Base-by-base conservation (phyloP, 176 grass and related monocot species). In the Zoysia japonica region DNA sequence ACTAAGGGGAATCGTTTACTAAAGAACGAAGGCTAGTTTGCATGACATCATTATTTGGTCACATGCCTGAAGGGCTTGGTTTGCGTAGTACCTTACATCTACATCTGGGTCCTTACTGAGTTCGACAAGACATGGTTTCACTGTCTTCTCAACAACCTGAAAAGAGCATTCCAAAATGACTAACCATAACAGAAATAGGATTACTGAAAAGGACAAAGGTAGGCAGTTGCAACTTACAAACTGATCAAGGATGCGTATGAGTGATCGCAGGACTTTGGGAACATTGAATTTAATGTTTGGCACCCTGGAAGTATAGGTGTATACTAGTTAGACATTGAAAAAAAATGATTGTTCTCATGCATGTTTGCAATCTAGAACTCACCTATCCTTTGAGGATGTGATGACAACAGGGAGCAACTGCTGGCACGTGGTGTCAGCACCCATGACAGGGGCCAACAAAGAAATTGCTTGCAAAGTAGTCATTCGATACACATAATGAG, bases 251-350 rank as follows among this genome's bases (percentile, higher is more conserved):
- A 91, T 87, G 60, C 87, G 87, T 79, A 91, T 14, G 19, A 95
- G 81, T 28, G 87, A 88, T 45, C 89, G 87, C 37, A 94, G 50
- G 55, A 95, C 89, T 83, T 94, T 95, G 35, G 92, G 89, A 53
- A 91, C 86, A 67, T 94, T 94, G 81, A 94, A 94, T 51, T 94
- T 94, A 67, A 94, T 91, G 78, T 91, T 95, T 52, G 92, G 92
- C 13, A 95, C 92, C 82, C 92, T 95, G 63, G 16, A 52, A 83
- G 38, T 15, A 37, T 43, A 62, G 2, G n/a, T 5, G 28, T 0
- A 5, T 60, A 38, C 60, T 8, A 77, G 17, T 51, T 10, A 69
- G 42, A 69, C 4, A 17, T 59, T 36, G 1, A 5, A 66, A 13
- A 66, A 13, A 66, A 11, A 40, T 69, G 4, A 12, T 3, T 7